These are phyloP conservation scores for Neurospora tetrasperma DNA, from an alignment of 495 filamentous ascomycete genomes.

Conservation along the genomic window DNA sequence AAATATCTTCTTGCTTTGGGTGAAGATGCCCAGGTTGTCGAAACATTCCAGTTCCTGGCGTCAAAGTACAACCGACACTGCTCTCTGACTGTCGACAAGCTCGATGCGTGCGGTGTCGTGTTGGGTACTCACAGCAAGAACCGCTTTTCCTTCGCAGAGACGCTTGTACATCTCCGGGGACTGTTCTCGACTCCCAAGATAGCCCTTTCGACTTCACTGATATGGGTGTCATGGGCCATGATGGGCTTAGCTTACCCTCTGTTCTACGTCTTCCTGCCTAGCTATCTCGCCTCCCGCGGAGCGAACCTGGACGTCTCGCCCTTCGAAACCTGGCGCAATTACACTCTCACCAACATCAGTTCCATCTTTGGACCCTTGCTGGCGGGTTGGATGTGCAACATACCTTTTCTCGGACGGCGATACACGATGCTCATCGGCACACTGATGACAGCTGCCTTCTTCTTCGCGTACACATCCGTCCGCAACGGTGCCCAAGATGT, in stretches of 20 bases:
- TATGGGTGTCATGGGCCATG: constrained; percentile 62
- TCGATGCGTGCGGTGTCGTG: constrained; percentile 42
- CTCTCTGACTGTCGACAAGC: constrained; percentile 49
- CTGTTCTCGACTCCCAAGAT: constrained; percentile 54
- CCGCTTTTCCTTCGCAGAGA: constrained; percentile 40
- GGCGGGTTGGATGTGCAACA: constrained; percentile 54
- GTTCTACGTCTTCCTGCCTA: constrained; percentile 57
- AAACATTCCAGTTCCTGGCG: constrained; percentile 51
- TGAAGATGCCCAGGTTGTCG: constrained; percentile 50
- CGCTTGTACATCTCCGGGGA: constrained; percentile 47
- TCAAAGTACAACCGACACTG: constrained; percentile 52
- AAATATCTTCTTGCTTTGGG: constrained; percentile 60
- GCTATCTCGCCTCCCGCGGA: constrained; percentile 31
- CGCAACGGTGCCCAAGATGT: constrained; percentile 48
- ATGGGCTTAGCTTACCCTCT: constrained; percentile 61
- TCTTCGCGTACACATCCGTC: constrained; percentile 60
- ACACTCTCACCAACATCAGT: constrained; percentile 54
- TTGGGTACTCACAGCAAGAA: constrained; percentile 28
- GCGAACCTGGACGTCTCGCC: constrained; percentile 26
- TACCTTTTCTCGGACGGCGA: constrained; percentile 44
- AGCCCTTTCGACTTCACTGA: constrained; percentile 48
- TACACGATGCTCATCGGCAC: constrained; percentile 60
- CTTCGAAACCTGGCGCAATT: constrained; percentile 61
- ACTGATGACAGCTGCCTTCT: constrained; percentile 52
- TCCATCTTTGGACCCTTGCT: constrained; percentile 56